Evolutionary conservation across 2,329 filamentous ascomycete genomes (phyloP).

Genomic region (Neopestalotiopsis sp.): DNA sequence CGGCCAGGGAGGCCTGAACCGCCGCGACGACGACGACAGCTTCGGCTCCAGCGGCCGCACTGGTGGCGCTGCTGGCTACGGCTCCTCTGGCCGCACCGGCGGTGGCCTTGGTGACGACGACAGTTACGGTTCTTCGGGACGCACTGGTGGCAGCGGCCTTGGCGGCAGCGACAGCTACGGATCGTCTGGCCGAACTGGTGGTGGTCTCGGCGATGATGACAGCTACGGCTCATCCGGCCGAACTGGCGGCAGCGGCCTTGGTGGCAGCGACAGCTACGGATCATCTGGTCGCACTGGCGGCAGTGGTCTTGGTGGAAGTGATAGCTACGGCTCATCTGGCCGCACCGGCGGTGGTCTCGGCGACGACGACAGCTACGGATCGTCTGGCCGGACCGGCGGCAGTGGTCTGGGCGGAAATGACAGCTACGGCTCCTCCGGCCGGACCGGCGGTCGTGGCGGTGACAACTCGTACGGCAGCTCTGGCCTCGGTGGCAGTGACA

Average conservation of each 20-base stretch:
- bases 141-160: conserved; percentile 2
- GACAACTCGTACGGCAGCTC: conserved; percentile 31
- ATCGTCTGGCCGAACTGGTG: conserved; percentile 13
- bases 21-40: conserved; percentile 12
- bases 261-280: not conserved
- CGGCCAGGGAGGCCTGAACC: not conserved
- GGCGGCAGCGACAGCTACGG: conserved; percentile 21
- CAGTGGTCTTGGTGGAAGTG: conserved; percentile 23
- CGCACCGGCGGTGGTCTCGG: not conserved
- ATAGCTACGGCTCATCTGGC: conserved; percentile 26
- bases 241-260: not conserved
- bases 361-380: conserved; percentile 19
- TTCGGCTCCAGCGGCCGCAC: conserved; percentile 23
- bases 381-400: conserved; percentile 21
- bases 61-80: conserved; percentile 21
- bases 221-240: conserved; percentile 13
- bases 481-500: conserved; percentile 32
- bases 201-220: conserved; percentile 25
- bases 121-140: conserved; percentile 27
- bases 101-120: conserved; percentile 29
- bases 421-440: conserved; percentile 28
- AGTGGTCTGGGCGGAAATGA: conserved; percentile 25
- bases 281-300: not conserved
- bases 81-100: conserved; percentile 25
- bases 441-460: conserved; percentile 23